phyloP scores from a whole-genome alignment of 495 filamentous ascomycete genomes.

The Lasiosphaeriaceae sp. region DNA sequence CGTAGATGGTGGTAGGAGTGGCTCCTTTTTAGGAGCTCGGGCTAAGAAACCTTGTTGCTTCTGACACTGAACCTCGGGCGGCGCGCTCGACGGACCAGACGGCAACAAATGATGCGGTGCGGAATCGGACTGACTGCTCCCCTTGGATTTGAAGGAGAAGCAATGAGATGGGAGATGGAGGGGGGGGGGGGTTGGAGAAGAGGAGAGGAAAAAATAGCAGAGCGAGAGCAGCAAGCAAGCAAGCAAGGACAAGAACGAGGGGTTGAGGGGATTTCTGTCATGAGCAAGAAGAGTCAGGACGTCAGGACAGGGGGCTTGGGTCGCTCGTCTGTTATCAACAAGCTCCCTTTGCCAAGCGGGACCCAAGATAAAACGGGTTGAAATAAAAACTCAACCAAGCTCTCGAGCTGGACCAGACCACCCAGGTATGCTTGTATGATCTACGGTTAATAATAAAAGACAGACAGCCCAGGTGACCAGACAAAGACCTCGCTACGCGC shows the following conservation, averaged over 20 bases:
- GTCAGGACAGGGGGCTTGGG: background rate
- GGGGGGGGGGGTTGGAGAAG: background rate
- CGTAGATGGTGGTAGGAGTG: background rate
- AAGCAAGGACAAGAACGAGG: background rate
- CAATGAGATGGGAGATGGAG: background rate
- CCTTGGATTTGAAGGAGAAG: background rate
- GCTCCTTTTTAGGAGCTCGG: background rate
- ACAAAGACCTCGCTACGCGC: constrained; percentile 2
- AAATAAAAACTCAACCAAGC: constrained; percentile 2
- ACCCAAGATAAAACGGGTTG: background rate
- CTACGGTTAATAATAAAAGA: background rate
- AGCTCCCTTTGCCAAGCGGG: constrained; percentile 10
- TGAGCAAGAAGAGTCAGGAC: background rate
- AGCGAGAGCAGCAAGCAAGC: no score
- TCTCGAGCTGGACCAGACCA: background rate
- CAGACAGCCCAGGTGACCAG: no score
- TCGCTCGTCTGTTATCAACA: no score
- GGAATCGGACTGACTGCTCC: background rate
- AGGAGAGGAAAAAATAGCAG: background rate
- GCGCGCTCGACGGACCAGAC: background rate
- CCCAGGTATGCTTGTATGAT: no score
- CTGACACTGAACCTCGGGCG: background rate
- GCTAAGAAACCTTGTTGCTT: background rate
- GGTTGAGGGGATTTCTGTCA: constrained; percentile 18
- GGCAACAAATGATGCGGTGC: background rate